A percentile compares a stretch with the other conserved stretches of the same genome.
These are phyloP conservation scores for Clavariopsis aquatica DNA, from an alignment of 495 filamentous ascomycete species.

Conservation along the genomic window DNA sequence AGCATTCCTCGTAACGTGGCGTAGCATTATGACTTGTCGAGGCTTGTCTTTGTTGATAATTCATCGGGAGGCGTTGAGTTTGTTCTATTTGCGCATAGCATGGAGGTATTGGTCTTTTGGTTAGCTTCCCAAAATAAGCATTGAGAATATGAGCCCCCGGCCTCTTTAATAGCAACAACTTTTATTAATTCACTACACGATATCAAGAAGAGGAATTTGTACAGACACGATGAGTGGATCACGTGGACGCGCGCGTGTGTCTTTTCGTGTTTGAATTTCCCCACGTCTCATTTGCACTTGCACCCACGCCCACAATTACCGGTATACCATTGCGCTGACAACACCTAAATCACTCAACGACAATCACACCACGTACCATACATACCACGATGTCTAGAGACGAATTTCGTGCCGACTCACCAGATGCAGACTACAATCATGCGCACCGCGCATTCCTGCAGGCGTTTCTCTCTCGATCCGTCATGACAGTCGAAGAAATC, in stretches of 20 bases:
- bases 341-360: neutral
- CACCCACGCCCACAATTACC: no score
- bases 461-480: constrained; percentile 76
- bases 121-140: neutral
- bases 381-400: constrained; percentile 3
- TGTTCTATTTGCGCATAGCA: neutral
- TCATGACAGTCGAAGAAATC: constrained; percentile 72
- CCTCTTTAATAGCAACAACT: no score
- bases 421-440: constrained; percentile 52
- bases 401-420: neutral
- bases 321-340: neutral
- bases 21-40: neutral
- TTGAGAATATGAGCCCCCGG: no score
- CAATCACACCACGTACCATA: neutral
- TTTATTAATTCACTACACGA: no score
- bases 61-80: constrained; percentile 17
- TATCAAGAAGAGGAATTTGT: no score
- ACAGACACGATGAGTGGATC: neutral
- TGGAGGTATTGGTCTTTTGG: neutral
- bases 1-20: neutral
- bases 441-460: constrained; percentile 91
- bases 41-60: neutral
- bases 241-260: neutral
- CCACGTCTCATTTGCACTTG: neutral
- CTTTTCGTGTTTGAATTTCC: neutral